These are phyloP conservation scores for Camelina laxa DNA, from an alignment of 345 rosid genomes.

Conservation along the genomic window DNA sequence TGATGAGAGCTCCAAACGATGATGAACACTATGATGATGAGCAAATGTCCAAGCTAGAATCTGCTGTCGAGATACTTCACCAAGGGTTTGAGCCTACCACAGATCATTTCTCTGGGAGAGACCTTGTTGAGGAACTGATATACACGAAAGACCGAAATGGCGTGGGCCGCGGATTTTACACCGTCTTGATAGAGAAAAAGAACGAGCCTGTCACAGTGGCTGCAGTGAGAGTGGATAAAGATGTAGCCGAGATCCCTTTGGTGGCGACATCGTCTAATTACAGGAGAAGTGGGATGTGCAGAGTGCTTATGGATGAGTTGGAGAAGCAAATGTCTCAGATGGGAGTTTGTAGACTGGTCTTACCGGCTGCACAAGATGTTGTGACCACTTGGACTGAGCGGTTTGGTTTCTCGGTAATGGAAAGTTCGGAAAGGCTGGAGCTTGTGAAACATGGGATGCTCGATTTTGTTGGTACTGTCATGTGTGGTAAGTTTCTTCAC, in stretches of 20 bases:
- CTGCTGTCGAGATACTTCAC: conserved; percentile 66
- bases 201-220: conserved; percentile 64
- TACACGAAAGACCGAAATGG: conserved; percentile 34
- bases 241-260: conserved; percentile 72
- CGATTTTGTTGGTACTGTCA: conserved; percentile 49
- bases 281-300: conserved; percentile 69
- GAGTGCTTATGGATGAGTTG: conserved; percentile 57
- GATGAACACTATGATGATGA: conserved; percentile 42
- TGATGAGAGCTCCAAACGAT: conserved; percentile 48
- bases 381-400: conserved; percentile 51
- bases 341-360: conserved; percentile 51
- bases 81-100: conserved; percentile 71
- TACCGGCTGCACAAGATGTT: conserved; percentile 49
- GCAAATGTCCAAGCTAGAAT: conserved; percentile 51
- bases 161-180: conserved; percentile 55
- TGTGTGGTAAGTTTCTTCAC: conserved; percentile 49
- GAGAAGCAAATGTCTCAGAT: conserved; percentile 59
- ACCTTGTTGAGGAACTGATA: conserved; percentile 65
- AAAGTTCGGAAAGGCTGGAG: conserved; percentile 34
- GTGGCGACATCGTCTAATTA: conserved; percentile 57
- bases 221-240: conserved; percentile 61
- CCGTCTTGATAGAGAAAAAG: conserved; percentile 57
- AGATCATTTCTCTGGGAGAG: conserved; percentile 58
- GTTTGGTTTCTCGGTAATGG: conserved; percentile 53
- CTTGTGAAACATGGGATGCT: conserved; percentile 38